Percentiles rank a stretch among this genome's conserved stretches.
Conservation (phyloP, 768 basidiomycete genomes). For the Xanthoconium purpureum region DNA sequence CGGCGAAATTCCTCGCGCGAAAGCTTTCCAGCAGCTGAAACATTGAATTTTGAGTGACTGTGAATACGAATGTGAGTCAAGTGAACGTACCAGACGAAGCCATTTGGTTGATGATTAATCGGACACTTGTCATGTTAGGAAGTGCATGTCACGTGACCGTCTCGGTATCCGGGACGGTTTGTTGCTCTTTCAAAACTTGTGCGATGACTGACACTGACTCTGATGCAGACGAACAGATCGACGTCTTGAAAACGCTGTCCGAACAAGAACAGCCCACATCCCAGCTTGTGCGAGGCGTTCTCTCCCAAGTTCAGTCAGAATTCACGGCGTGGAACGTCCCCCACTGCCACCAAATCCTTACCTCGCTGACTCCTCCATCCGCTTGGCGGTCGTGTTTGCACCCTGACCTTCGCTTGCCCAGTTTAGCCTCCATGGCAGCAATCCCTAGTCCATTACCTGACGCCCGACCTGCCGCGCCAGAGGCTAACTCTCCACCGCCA, state of each 20-base stretch:
- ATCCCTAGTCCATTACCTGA: background rate
- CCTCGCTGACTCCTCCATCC: constrained; percentile 15
- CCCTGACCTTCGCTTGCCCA: constrained; percentile 10
- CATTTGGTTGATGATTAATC: constrained; percentile 15
- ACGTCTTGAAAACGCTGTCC: constrained; percentile 6
- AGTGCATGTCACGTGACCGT: constrained; percentile 8
- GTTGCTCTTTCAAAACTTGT: background rate
- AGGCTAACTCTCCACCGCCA: background rate
- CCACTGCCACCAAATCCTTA: constrained; percentile 12
- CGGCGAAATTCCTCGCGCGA: constrained; percentile 93
- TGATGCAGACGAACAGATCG: constrained; percentile 9
- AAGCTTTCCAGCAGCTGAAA: constrained; percentile 66
- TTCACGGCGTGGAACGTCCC: constrained; percentile 19
- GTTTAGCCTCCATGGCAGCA: background rate
- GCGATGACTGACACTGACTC: background rate
- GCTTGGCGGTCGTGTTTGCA: constrained; percentile 14
- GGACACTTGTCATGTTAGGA: background rate
- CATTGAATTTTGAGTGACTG: background rate
- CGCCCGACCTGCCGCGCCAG: background rate
- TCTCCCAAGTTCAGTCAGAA: constrained; percentile 26
- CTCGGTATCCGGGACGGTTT: too few species aligned
- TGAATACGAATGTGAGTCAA: background rate
- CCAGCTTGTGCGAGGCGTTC: constrained; percentile 14
- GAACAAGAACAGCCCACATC: background rate
- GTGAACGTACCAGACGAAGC: constrained; percentile 27